Conservation (phyloP, 2,329 filamentous ascomycete genomes). For the Bipolaris zeicola region DNA sequence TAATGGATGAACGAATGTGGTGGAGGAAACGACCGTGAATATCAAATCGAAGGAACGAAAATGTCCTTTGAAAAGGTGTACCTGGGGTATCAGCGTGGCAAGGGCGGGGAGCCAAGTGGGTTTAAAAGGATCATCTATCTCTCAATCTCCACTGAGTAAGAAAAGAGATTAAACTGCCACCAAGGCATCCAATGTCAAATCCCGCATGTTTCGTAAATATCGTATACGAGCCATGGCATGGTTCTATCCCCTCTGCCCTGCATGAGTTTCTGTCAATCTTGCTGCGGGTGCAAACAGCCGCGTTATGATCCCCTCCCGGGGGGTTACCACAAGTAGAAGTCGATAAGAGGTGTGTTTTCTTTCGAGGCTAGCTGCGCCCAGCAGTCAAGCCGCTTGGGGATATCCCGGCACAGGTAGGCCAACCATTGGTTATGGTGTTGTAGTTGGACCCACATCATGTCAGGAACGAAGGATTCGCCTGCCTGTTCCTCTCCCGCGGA, state of each 20-base stretch:
- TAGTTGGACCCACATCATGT: not conserved
- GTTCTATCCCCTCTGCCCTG: not conserved
- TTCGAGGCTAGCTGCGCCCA: not conserved
- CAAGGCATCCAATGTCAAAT: not conserved
- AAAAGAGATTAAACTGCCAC: not conserved
- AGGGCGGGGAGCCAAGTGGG: not conserved
- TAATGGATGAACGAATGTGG: not conserved
- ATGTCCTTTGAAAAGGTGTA: conserved; percentile 1
- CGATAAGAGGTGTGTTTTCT: not conserved
- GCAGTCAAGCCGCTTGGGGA: not conserved
- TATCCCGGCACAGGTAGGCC: not conserved
- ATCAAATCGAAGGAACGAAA: conserved; percentile 4
- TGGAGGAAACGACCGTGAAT: not conserved
- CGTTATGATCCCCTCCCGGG: not conserved
- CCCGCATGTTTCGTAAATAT: not conserved
- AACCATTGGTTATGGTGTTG: not conserved
- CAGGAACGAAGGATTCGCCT: not conserved
- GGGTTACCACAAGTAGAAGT: not conserved
- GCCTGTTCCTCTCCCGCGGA: not conserved
- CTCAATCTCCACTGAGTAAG: not conserved
- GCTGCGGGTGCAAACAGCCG: not conserved
- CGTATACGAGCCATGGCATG: not conserved
- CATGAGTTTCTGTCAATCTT: not conserved
- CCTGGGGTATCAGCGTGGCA: not conserved
- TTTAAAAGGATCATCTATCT: not conserved